These are phyloP conservation scores for Kazachstania bromeliacearum DNA, from an alignment of 805 yeast genomes.

Conservation along the genomic window DNA sequence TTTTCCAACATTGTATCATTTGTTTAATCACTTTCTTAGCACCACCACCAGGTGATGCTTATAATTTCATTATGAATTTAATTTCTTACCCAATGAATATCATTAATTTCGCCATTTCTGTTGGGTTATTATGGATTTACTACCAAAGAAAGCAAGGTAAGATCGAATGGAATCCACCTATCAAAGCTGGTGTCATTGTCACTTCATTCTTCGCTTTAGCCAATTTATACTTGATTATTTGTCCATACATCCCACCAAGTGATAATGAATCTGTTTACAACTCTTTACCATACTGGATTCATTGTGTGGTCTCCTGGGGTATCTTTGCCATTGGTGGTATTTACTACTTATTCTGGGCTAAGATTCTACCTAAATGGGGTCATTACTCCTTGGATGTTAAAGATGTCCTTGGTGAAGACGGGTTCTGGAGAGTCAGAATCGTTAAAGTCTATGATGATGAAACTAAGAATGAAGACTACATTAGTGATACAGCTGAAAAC, in stretches of 20 bases:
- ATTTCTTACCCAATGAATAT: slow-evolving; percentile 76
- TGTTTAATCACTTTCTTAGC: slow-evolving; percentile 67
- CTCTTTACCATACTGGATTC: slow-evolving; percentile 65
- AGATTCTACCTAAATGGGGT: slow-evolving; percentile 45
- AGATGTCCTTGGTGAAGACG: slow-evolving; percentile 55
- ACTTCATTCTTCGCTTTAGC: slow-evolving; percentile 54
- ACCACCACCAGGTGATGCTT: slow-evolving; percentile 83
- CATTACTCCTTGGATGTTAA: slow-evolving; percentile 43
- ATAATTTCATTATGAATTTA: slow-evolving; percentile 69
- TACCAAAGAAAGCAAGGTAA: slow-evolving; percentile 42
- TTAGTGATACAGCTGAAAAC: slow-evolving; percentile 1
- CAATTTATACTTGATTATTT: slow-evolving; percentile 57
- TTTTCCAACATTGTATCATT: slow-evolving; percentile 67
- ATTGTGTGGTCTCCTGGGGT: slow-evolving; percentile 77
- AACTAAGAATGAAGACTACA: slow-evolving; percentile 3
- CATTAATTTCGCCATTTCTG: slow-evolving; percentile 55
- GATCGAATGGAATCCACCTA: slow-evolving; percentile 60
- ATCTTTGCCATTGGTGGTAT: slow-evolving; percentile 54
- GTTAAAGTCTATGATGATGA: slow-evolving; percentile 17
- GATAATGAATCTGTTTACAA: slow-evolving; percentile 59
- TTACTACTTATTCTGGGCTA: slow-evolving; percentile 61
- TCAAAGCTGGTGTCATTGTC: slow-evolving; percentile 56
- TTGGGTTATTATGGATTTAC: slow-evolving; percentile 49
- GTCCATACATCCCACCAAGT: slow-evolving; percentile 72
- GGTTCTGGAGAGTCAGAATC: slow-evolving; percentile 61